Conservation (phyloP, 345 rosid genomes). For the Geranium rotundifolium region DNA sequence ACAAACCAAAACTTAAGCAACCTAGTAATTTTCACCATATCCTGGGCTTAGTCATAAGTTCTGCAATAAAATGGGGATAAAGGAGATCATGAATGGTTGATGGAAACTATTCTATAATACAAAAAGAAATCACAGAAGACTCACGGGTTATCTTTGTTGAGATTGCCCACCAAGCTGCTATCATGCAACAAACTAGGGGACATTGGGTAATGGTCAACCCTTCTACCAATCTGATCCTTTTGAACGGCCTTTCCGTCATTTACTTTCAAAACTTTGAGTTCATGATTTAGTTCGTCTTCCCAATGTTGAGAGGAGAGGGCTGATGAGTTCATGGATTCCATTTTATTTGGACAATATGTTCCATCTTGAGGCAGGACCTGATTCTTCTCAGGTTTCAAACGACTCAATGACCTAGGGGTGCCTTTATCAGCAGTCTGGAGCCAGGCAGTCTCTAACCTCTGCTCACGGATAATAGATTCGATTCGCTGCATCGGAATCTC, state of each 20-base stretch:
- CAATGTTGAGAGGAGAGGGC: constrained; percentile 47
- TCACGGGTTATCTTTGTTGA: constrained; percentile 73
- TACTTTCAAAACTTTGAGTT: constrained; percentile 55
- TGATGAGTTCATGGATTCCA: constrained; percentile 37
- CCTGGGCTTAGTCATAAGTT: too few species aligned
- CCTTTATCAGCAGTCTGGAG: constrained; percentile 85
- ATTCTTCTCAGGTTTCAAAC: constrained; percentile 75
- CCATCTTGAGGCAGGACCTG: constrained; percentile 83
- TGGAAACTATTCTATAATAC: background rate
- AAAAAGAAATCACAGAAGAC: constrained; percentile 17
- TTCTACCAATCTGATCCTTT: constrained; percentile 42
- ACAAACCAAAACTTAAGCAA: too few species aligned
- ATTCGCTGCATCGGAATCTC: constrained; percentile 76
- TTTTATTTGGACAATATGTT: constrained; percentile 30
- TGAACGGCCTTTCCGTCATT: constrained; percentile 36
- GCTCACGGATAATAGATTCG: constrained; percentile 92
- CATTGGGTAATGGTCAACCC: constrained; percentile 42
- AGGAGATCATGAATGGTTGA: too few species aligned
- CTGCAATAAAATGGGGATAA: too few species aligned
- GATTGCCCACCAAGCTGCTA: constrained; percentile 27
- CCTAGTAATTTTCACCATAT: too few species aligned
- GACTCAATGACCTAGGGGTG: constrained; percentile 47
- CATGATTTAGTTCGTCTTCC: constrained; percentile 62
- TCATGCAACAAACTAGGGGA: constrained; percentile 85
- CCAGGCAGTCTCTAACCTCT: constrained; percentile 94